Base-by-base conservation (phyloP, 768 basidiomycete genomes). In the Dioszegia hungarica region DNA sequence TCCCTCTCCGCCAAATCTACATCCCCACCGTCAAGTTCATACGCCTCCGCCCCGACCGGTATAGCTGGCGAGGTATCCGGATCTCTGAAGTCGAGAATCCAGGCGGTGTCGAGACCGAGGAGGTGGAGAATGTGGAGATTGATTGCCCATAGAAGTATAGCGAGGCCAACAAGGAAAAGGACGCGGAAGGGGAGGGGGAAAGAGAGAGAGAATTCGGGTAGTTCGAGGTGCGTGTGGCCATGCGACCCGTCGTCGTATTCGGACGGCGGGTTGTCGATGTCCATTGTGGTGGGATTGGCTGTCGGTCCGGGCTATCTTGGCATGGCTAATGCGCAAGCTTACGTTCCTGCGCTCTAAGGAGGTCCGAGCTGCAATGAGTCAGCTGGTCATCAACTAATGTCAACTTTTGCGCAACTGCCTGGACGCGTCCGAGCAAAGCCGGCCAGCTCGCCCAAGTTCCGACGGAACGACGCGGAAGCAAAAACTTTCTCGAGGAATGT, bases 101-200 rank as follows among this genome's bases (percentile, higher is more conserved):
- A 75, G 14, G 82, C 79, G 0, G 83, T 84, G 74, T 99, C 91
- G 37, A 98, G 77, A 20, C 87, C 86, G 15, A 86, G 79, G 11
- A 80, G 63, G 61, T 86, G 80, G 43, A 98, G 84, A 46, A 88
- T 83, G 75, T 98, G 93, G 6, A 98, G 77, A 76, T 98, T 99
- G 31, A 86, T 84, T 0, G 91, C 91, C 92, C 94, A 99, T 60
- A 86, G 86, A 3, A 94, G 78, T 54, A 92, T 82, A 11, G 90
- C 92, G 31, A 89, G 65, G 19, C 88, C 87, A 52, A 84, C 80
- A 56, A 95, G 81, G 63, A 83, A 82, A 56, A 95, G 82, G 24
- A 90, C 89, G 60, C 95, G 88, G 74, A 91, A 97, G 0, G 95
- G 94, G 0, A 99, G 81, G 11, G 95, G 94, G 72, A 94, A 79